These are phyloP conservation scores for Orobanche coerulescens DNA, from an alignment of 257 asterid genomes.

Conservation along the genomic window DNA sequence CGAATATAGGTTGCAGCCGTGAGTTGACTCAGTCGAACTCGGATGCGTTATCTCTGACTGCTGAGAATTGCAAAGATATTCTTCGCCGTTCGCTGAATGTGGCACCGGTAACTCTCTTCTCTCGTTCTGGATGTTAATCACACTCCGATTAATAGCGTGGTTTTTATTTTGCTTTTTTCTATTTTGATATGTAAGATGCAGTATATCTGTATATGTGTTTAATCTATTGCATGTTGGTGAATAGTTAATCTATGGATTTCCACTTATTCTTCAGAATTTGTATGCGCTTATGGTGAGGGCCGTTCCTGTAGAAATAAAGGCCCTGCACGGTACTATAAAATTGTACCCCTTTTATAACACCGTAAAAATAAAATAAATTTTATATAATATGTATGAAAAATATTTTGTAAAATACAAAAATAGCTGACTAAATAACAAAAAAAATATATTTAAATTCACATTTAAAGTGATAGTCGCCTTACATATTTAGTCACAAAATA, in stretches of 20 bases:
- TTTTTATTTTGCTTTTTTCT: not conserved
- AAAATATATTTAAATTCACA: too few species aligned
- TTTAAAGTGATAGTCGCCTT: too few species aligned
- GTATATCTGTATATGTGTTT: not conserved
- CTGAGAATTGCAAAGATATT: constrained; percentile 27
- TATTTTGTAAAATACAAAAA: too few species aligned
- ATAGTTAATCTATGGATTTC: not conserved
- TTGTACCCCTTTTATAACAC: too few species aligned
- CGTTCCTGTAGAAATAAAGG: too few species aligned
- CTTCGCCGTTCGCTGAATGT: constrained; percentile 18
- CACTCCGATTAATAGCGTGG: not conserved
- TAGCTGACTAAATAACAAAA: too few species aligned
- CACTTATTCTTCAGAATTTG: not conserved
- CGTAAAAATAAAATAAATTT: too few species aligned
- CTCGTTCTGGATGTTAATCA: not conserved
- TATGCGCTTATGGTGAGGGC: too few species aligned
- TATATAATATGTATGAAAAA: too few species aligned
- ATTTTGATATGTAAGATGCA: constrained; percentile 10
- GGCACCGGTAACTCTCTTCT: constrained; percentile 25
- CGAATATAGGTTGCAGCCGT: constrained; percentile 7
- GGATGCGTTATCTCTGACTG: constrained; percentile 36
- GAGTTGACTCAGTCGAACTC: constrained; percentile 42
- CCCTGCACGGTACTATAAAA: too few species aligned
- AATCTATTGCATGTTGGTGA: not conserved
- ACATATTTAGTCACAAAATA: too few species aligned